Conservation (phyloP, 2,329 filamentous ascomycete genomes). For the Phoma sp. region DNA sequence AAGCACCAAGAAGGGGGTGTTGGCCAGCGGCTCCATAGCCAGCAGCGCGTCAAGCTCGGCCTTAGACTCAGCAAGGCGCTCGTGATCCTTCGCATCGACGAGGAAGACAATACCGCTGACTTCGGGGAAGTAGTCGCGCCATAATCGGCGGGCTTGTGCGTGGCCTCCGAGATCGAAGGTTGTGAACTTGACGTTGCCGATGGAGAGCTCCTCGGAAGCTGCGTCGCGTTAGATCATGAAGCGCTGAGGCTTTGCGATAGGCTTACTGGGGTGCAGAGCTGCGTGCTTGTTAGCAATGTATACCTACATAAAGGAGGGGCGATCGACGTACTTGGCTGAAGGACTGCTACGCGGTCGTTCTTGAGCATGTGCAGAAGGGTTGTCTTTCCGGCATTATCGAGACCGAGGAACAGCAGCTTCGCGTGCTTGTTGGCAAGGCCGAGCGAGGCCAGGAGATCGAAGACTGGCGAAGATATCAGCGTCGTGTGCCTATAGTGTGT, state of each 20-base stretch:
- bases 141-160: conserved; percentile 45
- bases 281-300: conserved; percentile 9
- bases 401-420: conserved; percentile 70
- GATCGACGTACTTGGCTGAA: conserved; percentile 61
- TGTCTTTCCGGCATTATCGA: conserved; percentile 93
- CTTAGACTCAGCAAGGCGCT: conserved; percentile 92
- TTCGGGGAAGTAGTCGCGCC: conserved; percentile 47
- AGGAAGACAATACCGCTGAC: conserved; percentile 85
- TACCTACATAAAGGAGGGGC: not conserved
- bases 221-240: conserved; percentile 10
- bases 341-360: conserved; percentile 82
- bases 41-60: conserved; percentile 91
- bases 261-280: conserved; percentile 82
- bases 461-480: conserved; percentile 62
- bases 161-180: conserved; percentile 72
- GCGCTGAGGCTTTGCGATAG: not conserved
- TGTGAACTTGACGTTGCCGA: conserved; percentile 74
- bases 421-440: conserved; percentile 92
- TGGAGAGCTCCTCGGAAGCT: conserved; percentile 68
- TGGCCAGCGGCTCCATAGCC: conserved; percentile 92
- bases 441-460: conserved; percentile 82
- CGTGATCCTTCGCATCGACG: conserved; percentile 94
- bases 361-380: conserved; percentile 92
- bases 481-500: conserved; percentile 4
- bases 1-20: conserved; percentile 93